Conservation (phyloP, 1,139 yeast genomes). For the Tardiomyces depauwii region DNA sequence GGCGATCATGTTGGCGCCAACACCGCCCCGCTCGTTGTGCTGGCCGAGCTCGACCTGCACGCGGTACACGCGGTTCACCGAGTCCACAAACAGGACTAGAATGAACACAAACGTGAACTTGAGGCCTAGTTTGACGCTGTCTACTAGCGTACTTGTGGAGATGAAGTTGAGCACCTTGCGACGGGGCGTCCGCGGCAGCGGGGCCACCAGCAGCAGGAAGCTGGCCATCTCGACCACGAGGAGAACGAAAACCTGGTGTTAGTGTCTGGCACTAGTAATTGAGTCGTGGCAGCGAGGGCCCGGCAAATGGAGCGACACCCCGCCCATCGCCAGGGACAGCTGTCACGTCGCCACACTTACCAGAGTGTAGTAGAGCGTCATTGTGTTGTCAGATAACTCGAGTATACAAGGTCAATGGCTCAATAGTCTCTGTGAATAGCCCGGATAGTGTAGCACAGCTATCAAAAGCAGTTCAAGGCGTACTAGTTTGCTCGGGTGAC, state of each 20-base stretch:
- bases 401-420: no score
- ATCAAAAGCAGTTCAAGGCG: no score
- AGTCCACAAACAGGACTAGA: conserved; percentile 72
- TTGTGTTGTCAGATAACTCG: conserved; percentile 20
- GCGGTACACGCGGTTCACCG: conserved; percentile 71
- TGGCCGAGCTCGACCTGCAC: conserved; percentile 33
- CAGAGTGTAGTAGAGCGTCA: conserved; percentile 66
- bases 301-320: no score
- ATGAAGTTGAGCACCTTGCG: conserved; percentile 54
- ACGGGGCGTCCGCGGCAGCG: conserved; percentile 69
- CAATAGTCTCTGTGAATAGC: no score
- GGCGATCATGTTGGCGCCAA: conserved; percentile 15
- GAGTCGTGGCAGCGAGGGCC: no score
- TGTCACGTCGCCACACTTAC: conserved; percentile 25
- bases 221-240: conserved; percentile 70
- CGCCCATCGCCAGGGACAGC: no score
- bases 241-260: conserved; percentile 46
- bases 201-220: conserved; percentile 73
- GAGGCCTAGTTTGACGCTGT: conserved; percentile 63
- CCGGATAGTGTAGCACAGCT: no score
- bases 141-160: conserved; percentile 58
- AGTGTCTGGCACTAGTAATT: no score
- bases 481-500: no score
- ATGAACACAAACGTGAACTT: conserved; percentile 82
- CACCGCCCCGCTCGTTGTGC: background rate